A percentile compares a stretch with the other conserved stretches of the same genome.
phyloP scores from a whole-genome alignment of 805 yeast genomes.

The Ogataea wickerhamii region DNA sequence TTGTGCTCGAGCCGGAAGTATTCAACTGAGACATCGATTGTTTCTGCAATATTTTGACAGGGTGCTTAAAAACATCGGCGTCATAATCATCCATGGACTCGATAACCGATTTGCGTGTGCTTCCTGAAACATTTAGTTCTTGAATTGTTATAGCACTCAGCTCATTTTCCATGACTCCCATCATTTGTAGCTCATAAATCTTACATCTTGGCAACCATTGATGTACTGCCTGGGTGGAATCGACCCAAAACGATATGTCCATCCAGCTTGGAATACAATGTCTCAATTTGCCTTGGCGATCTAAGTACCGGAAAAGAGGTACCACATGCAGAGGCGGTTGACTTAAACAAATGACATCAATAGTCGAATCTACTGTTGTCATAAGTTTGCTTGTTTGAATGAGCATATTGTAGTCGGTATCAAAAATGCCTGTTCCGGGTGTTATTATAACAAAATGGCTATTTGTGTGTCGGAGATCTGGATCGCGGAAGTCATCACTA shows the following conservation, averaged over 20 bases:
- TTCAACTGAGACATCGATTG: neutral
- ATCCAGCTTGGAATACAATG: slow-evolving; percentile 94
- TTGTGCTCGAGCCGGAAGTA: neutral
- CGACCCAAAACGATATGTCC: slow-evolving; percentile 88
- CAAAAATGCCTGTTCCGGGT: slow-evolving; percentile 92
- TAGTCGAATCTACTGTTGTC: slow-evolving; percentile 74
- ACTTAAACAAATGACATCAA: slow-evolving; percentile 84
- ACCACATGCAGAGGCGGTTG: slow-evolving; percentile 91
- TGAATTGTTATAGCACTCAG: slow-evolving; percentile 64
- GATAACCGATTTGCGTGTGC: slow-evolving; percentile 37
- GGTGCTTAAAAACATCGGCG: slow-evolving; percentile 41
- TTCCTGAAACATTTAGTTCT: slow-evolving; percentile 40
- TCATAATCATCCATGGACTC: slow-evolving; percentile 73
- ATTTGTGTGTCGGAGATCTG: slow-evolving; percentile 86
- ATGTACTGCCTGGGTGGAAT: slow-evolving; percentile 40
- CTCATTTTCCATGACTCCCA: slow-evolving; percentile 96
- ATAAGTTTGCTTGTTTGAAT: slow-evolving; percentile 72
- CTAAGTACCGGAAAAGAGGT: slow-evolving; percentile 76
- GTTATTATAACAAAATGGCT: slow-evolving; percentile 84
- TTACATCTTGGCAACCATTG: slow-evolving; percentile 95
- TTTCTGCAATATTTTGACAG: neutral
- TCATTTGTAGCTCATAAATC: slow-evolving; percentile 94
- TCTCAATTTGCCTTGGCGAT: slow-evolving; percentile 44
- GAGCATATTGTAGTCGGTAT: slow-evolving; percentile 78
- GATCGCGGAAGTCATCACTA: slow-evolving; percentile 72